phyloP scores from a whole-genome alignment of 768 basidiomycete species.

The Pleurotus cornucopiae region DNA sequence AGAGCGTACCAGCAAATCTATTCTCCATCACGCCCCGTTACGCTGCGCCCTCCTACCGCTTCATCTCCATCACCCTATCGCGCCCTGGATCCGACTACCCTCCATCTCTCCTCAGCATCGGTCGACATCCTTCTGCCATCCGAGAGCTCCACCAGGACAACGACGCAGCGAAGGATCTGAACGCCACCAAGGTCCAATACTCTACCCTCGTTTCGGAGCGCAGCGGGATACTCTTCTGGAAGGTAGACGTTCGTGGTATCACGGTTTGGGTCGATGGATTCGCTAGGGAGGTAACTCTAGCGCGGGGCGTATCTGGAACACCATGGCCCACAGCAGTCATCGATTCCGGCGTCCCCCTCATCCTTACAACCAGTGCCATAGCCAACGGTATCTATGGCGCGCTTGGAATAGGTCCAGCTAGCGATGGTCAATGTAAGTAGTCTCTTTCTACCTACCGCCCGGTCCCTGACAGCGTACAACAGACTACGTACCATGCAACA shows the following conservation, averaged over 20 bases:
- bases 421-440: constrained; percentile 62
- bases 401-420: constrained; percentile 52
- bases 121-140: constrained; percentile 54
- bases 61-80: constrained; percentile 62
- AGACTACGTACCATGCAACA: constrained; percentile 76
- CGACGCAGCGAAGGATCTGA: constrained; percentile 25
- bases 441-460: background rate
- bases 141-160: background rate
- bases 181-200: constrained; percentile 51
- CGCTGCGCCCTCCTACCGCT: constrained; percentile 53
- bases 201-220: constrained; percentile 36
- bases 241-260: constrained; percentile 50
- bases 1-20: constrained; percentile 64
- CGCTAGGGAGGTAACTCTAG: constrained; percentile 34
- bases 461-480: background rate
- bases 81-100: constrained; percentile 59
- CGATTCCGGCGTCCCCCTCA: constrained; percentile 67
- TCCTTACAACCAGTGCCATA: constrained; percentile 54
- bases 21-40: constrained; percentile 58
- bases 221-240: constrained; percentile 56
- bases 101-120: constrained; percentile 65
- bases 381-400: constrained; percentile 81
- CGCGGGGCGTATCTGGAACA: constrained; percentile 32
- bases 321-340: constrained; percentile 61
- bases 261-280: constrained; percentile 55